A percentile compares a stretch with the other conserved stretches of the same genome.
These are phyloP conservation scores for Solanum lycopersicoides DNA, from an alignment of 257 asterid species.

Conservation along the genomic window DNA sequence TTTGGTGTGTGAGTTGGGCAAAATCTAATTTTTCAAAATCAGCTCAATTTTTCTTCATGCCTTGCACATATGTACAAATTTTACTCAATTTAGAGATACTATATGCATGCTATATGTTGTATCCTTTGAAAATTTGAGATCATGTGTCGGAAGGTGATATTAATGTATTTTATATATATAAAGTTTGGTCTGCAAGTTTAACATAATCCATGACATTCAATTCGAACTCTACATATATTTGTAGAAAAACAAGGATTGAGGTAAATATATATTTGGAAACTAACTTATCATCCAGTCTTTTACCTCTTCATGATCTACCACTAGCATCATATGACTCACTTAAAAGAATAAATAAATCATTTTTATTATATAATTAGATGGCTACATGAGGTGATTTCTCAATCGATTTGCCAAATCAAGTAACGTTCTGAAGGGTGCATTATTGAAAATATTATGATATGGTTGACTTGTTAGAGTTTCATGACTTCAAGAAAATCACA, in stretches of 20 bases:
- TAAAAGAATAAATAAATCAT: no score
- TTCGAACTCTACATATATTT: neutral
- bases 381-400: neutral
- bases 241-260: neutral
- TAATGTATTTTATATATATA: neutral
- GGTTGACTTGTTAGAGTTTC: neutral
- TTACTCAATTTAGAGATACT: no score
- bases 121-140: no score
- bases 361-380: neutral
- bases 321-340: no score
- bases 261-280: neutral
- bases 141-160: no score
- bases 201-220: neutral
- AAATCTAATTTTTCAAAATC: neutral
- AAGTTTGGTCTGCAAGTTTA: neutral
- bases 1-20: neutral
- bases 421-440: neutral
- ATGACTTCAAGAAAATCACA: neutral
- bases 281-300: neutral
- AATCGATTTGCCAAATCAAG: neutral
- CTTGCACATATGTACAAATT: neutral
- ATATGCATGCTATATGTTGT: no score
- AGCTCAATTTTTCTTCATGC: neutral
- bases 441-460: neutral
- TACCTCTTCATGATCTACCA: no score